Evolutionary conservation across 2,329 filamentous ascomycete species (phyloP).

Genomic region (Diaporthe aspalathi): DNA sequence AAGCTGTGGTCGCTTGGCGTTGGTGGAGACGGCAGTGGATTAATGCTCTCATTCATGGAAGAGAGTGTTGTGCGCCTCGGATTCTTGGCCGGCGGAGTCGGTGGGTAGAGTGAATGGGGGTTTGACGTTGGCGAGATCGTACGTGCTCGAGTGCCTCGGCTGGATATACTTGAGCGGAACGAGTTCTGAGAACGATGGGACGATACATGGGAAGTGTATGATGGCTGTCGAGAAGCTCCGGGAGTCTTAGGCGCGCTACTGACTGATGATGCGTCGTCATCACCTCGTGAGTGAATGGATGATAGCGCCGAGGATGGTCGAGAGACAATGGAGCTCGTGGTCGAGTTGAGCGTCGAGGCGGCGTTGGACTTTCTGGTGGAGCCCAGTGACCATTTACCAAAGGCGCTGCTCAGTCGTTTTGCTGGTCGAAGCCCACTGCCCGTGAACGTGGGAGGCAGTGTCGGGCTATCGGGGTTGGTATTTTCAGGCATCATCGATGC

Average conservation of each 20-base stretch:
- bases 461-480: background rate
- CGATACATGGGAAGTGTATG: constrained; percentile 19
- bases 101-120: background rate
- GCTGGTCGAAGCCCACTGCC: constrained; percentile 5
- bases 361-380: background rate
- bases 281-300: background rate
- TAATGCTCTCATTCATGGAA: constrained; percentile 13
- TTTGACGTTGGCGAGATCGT: constrained; percentile 1
- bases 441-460: background rate
- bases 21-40: background rate
- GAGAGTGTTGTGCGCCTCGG: constrained; percentile 8
- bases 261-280: constrained; percentile 25
- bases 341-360: background rate
- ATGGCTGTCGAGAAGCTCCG: constrained; percentile 14
- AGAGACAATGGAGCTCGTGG: constrained; percentile 21
- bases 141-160: constrained; percentile 16
- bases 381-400: constrained; percentile 21
- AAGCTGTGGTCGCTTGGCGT: background rate
- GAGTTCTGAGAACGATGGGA: constrained; percentile 21
- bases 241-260: constrained; percentile 14
- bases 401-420: constrained; percentile 17
- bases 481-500: background rate
- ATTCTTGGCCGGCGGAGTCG: constrained; percentile 11
- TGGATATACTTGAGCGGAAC: constrained; percentile 21
- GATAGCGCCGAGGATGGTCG: constrained; percentile 26